These are phyloP conservation scores for Podospora appendiculata DNA, from an alignment of 495 filamentous ascomycete species.

Conservation along the genomic window DNA sequence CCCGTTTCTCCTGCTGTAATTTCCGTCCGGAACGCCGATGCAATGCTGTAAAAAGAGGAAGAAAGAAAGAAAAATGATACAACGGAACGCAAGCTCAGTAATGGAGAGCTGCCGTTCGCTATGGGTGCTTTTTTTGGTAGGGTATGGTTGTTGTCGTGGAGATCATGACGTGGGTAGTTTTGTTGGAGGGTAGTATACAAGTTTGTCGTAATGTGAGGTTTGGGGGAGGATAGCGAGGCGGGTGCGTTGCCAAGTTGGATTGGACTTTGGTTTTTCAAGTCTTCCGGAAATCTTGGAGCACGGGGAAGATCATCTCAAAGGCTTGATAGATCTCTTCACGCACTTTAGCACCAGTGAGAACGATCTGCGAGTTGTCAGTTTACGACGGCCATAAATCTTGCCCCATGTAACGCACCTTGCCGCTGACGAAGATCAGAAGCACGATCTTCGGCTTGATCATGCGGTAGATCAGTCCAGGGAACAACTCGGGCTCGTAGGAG, in stretches of 20 bases:
- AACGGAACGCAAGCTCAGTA: constrained; percentile 1
- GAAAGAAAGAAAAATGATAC: constrained; percentile 30
- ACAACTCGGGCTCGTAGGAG: constrained; percentile 96
- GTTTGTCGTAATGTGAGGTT: too few species aligned
- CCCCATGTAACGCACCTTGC: constrained; percentile 45
- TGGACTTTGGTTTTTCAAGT: constrained; percentile 20
- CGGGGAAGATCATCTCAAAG: constrained; percentile 98
- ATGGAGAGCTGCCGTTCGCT: too few species aligned
- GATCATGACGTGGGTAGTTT: constrained; percentile 32
- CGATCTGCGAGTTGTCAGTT: constrained; percentile 45
- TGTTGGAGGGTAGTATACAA: not conserved
- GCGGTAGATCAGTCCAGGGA: constrained; percentile 98
- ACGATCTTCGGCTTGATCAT: constrained; percentile 99
- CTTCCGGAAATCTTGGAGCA: constrained; percentile 64
- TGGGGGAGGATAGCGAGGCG: constrained; percentile 21
- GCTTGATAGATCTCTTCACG: constrained; percentile 98
- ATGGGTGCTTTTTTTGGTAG: not conserved
- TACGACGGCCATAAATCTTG: not conserved
- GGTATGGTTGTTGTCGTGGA: constrained; percentile 32
- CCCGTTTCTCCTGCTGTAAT: constrained; percentile 20
- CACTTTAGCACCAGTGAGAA: constrained; percentile 95
- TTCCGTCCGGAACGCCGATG: constrained; percentile 41
- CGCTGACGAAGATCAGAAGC: constrained; percentile 95
- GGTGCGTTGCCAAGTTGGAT: constrained; percentile 12
- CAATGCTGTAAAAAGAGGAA: constrained; percentile 37